A percentile compares a stretch with the other conserved stretches of the same genome.
Conservation (phyloP, 257 asterid genomes). For the Hygrophila difformis region DNA sequence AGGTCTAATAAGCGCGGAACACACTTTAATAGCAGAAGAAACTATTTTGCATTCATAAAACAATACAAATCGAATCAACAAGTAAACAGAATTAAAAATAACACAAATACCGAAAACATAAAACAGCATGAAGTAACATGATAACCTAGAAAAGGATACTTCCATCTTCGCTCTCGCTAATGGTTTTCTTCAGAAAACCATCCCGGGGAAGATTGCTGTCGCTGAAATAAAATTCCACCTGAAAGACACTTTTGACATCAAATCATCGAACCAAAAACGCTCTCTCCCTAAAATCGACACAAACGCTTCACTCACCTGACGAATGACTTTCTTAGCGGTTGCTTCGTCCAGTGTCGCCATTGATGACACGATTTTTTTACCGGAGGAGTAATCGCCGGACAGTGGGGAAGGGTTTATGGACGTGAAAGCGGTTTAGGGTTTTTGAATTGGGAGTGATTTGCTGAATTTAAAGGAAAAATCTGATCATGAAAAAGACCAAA, state of each 20-base stretch:
- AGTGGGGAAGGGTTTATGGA: not conserved
- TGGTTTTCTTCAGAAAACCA: conserved; percentile 49
- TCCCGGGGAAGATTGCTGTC: conserved; percentile 98
- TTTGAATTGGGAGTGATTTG: conserved; percentile 1
- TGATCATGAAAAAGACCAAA: too few species aligned
- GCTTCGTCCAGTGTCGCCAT: conserved; percentile 69
- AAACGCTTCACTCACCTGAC: conserved; percentile 48
- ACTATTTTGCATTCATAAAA: too few species aligned
- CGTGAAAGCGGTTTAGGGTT: conserved; percentile 45
- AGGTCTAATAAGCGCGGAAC: too few species aligned
- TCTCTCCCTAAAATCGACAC: not conserved
- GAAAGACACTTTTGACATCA: conserved; percentile 8
- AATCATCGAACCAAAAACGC: not conserved
- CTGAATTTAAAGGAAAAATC: too few species aligned
- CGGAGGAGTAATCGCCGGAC: not conserved
- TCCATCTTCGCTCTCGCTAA: conserved; percentile 78
- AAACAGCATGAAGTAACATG: conserved; percentile 7
- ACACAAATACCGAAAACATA: too few species aligned
- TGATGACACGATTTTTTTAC: not conserved
- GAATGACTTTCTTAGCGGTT: conserved; percentile 73
- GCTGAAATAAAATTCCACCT: conserved; percentile 96
- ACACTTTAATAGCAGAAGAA: too few species aligned
- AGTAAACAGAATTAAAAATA: not conserved
- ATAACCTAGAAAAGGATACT: conserved; percentile 50
- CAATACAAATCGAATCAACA: not conserved